Conservation (phyloP, 306 rosid genomes). For the Casuarina glauca region DNA sequence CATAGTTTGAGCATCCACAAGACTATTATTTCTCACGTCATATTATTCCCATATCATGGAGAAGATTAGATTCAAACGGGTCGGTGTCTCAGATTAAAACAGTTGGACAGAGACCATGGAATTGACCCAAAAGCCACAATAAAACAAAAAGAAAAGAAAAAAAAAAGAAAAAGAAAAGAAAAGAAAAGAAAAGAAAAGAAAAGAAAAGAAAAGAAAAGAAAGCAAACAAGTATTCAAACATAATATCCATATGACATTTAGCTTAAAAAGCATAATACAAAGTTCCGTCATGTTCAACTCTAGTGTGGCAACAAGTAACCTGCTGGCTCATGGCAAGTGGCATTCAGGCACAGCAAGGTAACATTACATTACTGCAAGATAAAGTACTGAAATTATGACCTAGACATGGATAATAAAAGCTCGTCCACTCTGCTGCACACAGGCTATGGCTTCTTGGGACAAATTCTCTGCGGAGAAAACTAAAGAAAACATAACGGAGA, state of each 20-base stretch:
- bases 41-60: not conserved
- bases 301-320: not conserved
- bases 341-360: slow-evolving; percentile 10
- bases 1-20: too few species aligned
- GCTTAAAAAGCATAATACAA: slow-evolving; percentile 20
- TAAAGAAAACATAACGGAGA: not conserved
- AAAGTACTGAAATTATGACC: slow-evolving; percentile 18
- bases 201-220: too few species aligned
- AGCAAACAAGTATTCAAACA: not conserved
- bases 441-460: slow-evolving; percentile 25
- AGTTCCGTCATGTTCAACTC: slow-evolving; percentile 23
- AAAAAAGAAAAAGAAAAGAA: too few species aligned
- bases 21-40: too few species aligned
- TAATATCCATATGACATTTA: not conserved
- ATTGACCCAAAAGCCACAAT: not conserved
- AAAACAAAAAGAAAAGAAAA: too few species aligned
- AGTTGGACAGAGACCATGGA: not conserved
- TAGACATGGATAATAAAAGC: slow-evolving; percentile 24
- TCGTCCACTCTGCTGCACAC: slow-evolving; percentile 34
- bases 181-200: too few species aligned
- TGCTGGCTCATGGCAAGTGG: not conserved
- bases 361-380: slow-evolving; percentile 9
- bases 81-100: not conserved
- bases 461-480: slow-evolving; percentile 18
- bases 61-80: not conserved